Conservation (phyloP, 257 asterid genomes). For the Fraxinus pennsylvanica region DNA sequence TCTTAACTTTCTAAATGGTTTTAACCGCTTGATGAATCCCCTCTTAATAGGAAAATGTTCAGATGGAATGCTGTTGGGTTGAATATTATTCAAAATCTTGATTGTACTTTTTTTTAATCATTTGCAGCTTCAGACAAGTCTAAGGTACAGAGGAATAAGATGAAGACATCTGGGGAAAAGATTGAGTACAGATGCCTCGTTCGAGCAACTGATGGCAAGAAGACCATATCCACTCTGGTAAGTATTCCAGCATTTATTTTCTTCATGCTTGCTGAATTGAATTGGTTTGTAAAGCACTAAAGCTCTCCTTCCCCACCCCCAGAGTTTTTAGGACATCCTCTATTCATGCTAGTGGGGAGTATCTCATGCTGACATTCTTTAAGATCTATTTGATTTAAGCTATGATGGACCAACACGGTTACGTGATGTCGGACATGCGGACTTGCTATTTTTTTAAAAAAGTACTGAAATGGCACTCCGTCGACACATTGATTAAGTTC, state of each 20-base stretch:
- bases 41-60: background rate
- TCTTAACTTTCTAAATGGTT: background rate
- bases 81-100: slow-evolving; percentile 8
- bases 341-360: slow-evolving; percentile 14
- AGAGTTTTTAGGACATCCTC: background rate
- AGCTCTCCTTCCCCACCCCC: background rate
- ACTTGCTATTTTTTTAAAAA: too few species aligned
- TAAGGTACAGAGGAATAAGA: slow-evolving; percentile 62
- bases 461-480: too few species aligned
- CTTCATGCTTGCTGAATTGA: background rate
- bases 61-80: slow-evolving; percentile 10
- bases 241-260: background rate
- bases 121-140: slow-evolving; percentile 76
- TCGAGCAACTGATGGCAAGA: slow-evolving; percentile 87
- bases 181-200: slow-evolving; percentile 71
- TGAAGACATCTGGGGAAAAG: slow-evolving; percentile 66
- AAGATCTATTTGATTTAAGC: slow-evolving; percentile 10
- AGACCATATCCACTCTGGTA: slow-evolving; percentile 75
- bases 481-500: too few species aligned
- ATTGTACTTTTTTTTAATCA: slow-evolving; percentile 15
- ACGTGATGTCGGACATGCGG: too few species aligned
- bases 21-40: slow-evolving; percentile 15
- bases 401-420: too few species aligned
- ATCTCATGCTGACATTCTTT: slow-evolving; percentile 14
- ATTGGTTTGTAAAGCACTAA: background rate